Evolutionary conservation across 1,139 yeast genomes (phyloP), one percentile per base, ranked within the genome.

Genomic region (Arxiozyma heterogenica): DNA sequence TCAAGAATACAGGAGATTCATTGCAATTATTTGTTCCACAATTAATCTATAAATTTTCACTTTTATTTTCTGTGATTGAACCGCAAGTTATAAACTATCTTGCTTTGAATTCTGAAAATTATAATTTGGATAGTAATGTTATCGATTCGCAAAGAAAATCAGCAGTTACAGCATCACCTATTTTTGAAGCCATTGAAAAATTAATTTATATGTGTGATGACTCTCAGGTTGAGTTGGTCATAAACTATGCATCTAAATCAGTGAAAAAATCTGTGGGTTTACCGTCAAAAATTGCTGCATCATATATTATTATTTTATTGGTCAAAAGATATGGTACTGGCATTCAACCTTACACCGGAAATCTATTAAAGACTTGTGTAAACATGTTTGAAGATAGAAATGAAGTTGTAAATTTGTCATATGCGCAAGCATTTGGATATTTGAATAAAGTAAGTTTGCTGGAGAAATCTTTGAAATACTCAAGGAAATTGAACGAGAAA

Each of bases 41-140:
- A 3, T 75, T 93, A 51, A 74, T 89, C 21, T 85, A 82, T 50
- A 88, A 88, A 54, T 77, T 93, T 61, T 74, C 87, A 20, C 71
- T 78, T 9, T 71, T 89, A 58, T 82, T 93, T 82, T 87, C 97
- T 0, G 85, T 95, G 0, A 73, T 93, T 51, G 98, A 93, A 64
- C 98, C 98, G 0, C 96, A 91, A 65, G 83, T 87, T 2, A 80
- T 89, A 60, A 91, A 93, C 65, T 93, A 90, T 63, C 72, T 93
- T 57, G 82, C 94, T 0, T 75, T 93, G 59, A 91, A 93, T 71
- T 96, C 98, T 0, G 91, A 84, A 57, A 93, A 90, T 67, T 89
- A 85, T 65, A 89, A 90, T 51, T 69, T 90, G 56, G 83, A 84
- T 50, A 75, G 81, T 22, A 79, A 80, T 58, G 86, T 82, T 45